Conservation (phyloP, 176 grass and related monocot species). For the Triticum turgidum region DNA sequence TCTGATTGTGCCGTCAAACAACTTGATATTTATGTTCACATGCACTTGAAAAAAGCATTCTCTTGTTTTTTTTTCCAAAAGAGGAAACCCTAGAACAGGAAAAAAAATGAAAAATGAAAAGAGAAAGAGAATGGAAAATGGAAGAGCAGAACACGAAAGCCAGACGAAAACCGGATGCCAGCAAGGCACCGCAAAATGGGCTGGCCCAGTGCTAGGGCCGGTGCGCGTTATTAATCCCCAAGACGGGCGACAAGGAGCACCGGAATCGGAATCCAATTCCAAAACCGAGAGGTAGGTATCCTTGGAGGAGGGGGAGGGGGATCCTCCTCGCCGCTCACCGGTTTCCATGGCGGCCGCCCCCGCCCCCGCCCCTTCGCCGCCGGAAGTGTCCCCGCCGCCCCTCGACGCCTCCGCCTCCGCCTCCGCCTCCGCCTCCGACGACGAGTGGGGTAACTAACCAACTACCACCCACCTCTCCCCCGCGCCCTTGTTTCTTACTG, state of each 20-base stretch:
- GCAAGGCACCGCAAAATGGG: too few relatives aligned
- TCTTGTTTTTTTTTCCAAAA: too few relatives aligned
- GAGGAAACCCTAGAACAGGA: too few relatives aligned
- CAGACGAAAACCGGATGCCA: too few relatives aligned
- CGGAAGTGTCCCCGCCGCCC: constrained; percentile 1
- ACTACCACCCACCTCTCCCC: background rate
- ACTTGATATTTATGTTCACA: too few relatives aligned
- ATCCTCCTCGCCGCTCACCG: background rate
- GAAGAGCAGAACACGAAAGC: too few relatives aligned
- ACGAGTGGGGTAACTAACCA: constrained; percentile 2
- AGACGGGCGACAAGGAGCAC: background rate
- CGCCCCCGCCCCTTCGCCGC: background rate
- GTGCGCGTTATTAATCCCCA: background rate
- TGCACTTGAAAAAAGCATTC: too few relatives aligned
- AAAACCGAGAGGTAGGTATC: constrained; percentile 3
- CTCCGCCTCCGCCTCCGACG: background rate
- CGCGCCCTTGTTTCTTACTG: background rate
- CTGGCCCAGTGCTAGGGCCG: too few relatives aligned
- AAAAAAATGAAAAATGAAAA: too few relatives aligned
- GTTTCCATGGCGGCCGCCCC: constrained; percentile 4
- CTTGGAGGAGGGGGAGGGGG: background rate
- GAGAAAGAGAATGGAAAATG: too few relatives aligned
- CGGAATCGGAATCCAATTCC: constrained; percentile 16
- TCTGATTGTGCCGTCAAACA: too few relatives aligned
- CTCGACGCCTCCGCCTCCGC: background rate